Evolutionary conservation across 495 filamentous ascomycete genomes (phyloP).

Genomic region (Aspergillus ostianus): DNA sequence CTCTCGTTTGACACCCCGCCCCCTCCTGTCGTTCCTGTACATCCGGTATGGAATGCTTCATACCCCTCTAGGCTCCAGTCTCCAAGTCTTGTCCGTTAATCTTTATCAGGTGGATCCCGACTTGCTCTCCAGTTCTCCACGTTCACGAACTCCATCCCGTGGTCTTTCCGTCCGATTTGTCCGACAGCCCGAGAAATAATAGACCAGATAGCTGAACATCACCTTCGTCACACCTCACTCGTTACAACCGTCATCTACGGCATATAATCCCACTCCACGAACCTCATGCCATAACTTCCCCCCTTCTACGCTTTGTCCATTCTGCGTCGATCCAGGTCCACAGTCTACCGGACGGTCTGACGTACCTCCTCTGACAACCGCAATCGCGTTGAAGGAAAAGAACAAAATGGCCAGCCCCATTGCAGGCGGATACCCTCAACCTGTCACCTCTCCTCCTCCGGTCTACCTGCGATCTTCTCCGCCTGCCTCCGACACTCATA

Average conservation of each 20-base stretch:
- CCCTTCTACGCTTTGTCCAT: not conserved
- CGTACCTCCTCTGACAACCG: not conserved
- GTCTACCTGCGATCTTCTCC: conserved; percentile 44
- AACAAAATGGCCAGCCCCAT: conserved; percentile 33
- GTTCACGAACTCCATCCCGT: not conserved
- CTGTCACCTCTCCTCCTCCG: conserved; percentile 40
- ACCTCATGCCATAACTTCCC: not conserved
- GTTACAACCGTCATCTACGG: not conserved
- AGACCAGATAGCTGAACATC: not conserved
- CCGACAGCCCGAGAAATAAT: not conserved
- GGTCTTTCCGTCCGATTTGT: not conserved
- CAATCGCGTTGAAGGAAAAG: not conserved
- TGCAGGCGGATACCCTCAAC: conserved; percentile 26
- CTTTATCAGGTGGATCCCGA: conserved; percentile 9
- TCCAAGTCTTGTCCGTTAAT: not conserved
- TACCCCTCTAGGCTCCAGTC: not conserved
- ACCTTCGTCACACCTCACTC: not conserved
- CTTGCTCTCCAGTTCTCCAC: conserved; percentile 12
- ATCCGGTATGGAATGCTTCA: not conserved
- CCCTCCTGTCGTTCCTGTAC: not conserved
- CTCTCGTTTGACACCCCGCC: not conserved
- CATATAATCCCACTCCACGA: not conserved
- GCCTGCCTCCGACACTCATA: conserved; percentile 23
- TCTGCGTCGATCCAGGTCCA: not conserved
- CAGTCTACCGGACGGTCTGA: not conserved